phyloP scores from a whole-genome alignment of 306 rosid species.

The Rosa rugosa region DNA sequence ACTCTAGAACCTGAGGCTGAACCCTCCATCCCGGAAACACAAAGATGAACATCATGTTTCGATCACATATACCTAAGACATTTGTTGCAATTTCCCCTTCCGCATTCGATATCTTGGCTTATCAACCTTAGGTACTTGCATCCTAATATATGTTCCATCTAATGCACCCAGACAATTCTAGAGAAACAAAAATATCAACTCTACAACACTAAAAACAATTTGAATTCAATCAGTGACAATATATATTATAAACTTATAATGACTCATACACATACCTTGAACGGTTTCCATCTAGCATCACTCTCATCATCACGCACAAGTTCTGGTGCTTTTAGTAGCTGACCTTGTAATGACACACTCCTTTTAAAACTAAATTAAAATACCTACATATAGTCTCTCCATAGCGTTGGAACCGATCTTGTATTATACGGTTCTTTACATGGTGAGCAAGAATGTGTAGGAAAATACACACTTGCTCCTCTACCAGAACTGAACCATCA shows the following conservation, averaged over 20 bases:
- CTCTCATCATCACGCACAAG: not conserved
- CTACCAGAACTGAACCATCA: not conserved
- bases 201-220: not conserved
- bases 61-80: not conserved
- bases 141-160: not conserved
- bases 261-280: not conserved
- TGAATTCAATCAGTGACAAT: not conserved
- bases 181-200: not conserved
- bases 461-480: not conserved
- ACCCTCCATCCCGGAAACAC: not conserved
- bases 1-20: not conserved
- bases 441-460: constrained; percentile 3
- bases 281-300: not conserved
- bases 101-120: not conserved
- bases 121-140: not conserved
- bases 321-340: not conserved
- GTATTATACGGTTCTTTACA: not conserved
- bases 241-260: not conserved
- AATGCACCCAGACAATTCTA: constrained; percentile 6
- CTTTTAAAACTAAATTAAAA: not conserved
- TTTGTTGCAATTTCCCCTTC: not conserved
- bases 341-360: not conserved
- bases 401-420: not conserved
- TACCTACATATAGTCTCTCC: not conserved
- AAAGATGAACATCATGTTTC: not conserved